These are phyloP conservation scores for Sphagnum magellanicum DNA, from an alignment of 228 moss, liverwort and hornwort genomes.

Conservation along the genomic window DNA sequence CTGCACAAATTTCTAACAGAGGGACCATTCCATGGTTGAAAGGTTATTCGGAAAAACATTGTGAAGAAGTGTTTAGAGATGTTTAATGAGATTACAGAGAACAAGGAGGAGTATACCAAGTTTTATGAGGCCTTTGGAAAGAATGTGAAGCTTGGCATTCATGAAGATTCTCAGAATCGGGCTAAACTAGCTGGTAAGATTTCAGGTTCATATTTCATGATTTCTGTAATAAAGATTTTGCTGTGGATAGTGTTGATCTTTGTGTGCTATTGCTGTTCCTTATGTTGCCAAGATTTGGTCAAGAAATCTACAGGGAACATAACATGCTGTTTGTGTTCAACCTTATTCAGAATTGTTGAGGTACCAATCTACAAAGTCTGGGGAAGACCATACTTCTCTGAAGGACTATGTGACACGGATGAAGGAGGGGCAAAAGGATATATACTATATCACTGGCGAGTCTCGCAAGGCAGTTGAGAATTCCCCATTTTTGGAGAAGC, in stretches of 20 bases:
- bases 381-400: constrained; percentile 39
- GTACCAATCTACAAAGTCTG: constrained; percentile 49
- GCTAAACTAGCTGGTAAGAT: constrained; percentile 36
- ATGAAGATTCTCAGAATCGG: constrained; percentile 50
- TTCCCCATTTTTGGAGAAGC: constrained; percentile 49
- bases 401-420: constrained; percentile 51
- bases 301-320: too few species aligned
- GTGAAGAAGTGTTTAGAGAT: constrained; percentile 56
- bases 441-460: constrained; percentile 50
- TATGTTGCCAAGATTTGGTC: background rate
- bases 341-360: constrained; percentile 30
- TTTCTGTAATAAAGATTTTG: too few species aligned
- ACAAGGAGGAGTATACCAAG: constrained; percentile 38
- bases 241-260: background rate
- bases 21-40: background rate
- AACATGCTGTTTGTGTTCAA: background rate
- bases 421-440: constrained; percentile 49
- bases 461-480: constrained; percentile 47
- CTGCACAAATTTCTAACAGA: too few species aligned
- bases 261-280: background rate
- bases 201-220: too few species aligned
- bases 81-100: constrained; percentile 44
- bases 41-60: constrained; percentile 55
- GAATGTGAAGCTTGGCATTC: constrained; percentile 49
- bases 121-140: constrained; percentile 49